Conservation (phyloP, 257 asterid genomes). For the Oldenlandia corymbosa region DNA sequence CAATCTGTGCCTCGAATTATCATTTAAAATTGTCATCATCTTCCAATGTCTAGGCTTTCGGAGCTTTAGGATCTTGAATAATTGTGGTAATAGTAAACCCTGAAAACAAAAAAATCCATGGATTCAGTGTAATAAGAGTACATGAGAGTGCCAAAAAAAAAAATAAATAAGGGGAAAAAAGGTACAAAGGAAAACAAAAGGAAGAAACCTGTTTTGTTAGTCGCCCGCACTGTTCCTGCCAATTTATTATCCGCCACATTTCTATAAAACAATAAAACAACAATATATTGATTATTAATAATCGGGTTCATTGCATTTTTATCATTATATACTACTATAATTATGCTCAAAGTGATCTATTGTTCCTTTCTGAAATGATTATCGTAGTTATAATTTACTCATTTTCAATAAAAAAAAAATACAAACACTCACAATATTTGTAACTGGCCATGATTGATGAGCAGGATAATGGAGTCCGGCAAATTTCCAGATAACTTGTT, state of each 20-base stretch:
- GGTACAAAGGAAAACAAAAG: too few species aligned
- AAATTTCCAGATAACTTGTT: conserved; percentile 33
- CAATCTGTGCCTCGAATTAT: too few species aligned
- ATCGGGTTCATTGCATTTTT: not conserved
- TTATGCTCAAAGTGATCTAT: too few species aligned
- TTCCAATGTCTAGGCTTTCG: not conserved
- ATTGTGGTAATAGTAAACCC: conserved; percentile 21
- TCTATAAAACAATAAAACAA: conserved; percentile 22
- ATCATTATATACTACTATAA: not conserved
- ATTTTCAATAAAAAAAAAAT: too few species aligned
- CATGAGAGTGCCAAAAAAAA: too few species aligned
- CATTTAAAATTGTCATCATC: conserved; percentile 3
- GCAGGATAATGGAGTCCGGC: conserved; percentile 24
- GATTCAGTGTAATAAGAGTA: too few species aligned
- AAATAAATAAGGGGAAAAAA: too few species aligned
- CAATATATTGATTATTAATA: not conserved
- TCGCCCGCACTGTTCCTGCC: conserved; percentile 21
- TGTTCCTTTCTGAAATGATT: too few species aligned
- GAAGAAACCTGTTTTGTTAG: conserved; percentile 14
- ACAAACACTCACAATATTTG: conserved; percentile 27
- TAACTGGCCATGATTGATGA: conserved; percentile 26
- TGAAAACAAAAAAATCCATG: not conserved
- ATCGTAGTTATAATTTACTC: too few species aligned
- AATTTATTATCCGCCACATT: conserved; percentile 32
- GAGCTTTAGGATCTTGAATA: conserved; percentile 40